Evolutionary conservation across 352 stramenopile species (phyloP).

Genomic region (Phytopythium vexans): DNA sequence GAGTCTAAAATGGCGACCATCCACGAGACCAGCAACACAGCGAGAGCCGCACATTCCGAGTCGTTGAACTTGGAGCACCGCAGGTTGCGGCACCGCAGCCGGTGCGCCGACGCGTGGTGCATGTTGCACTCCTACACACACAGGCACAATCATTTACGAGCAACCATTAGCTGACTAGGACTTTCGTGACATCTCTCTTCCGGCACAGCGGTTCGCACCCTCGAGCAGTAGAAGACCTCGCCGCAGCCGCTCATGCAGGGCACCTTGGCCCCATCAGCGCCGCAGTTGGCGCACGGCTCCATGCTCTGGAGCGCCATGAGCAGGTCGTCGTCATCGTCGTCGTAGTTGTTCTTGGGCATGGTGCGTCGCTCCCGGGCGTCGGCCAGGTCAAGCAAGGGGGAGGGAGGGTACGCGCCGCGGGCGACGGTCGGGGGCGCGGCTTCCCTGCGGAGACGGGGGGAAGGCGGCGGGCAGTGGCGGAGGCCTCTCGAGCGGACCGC

Average conservation of each 20-base stretch:
- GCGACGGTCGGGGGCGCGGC: neutral
- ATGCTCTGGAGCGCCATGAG: constrained; percentile 84
- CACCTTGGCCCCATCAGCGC: constrained; percentile 75
- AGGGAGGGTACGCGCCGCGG: neutral
- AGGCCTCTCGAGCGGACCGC: neutral
- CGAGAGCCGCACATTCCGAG: constrained; percentile 68
- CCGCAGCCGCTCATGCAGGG: constrained; percentile 84
- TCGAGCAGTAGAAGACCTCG: constrained; percentile 87
- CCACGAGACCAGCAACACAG: neutral
- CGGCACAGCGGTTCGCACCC: constrained; percentile 31
- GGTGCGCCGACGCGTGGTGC: constrained; percentile 86
- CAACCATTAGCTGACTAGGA: neutral
- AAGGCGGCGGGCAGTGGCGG: neutral
- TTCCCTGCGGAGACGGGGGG: neutral
- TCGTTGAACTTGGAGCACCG: constrained; percentile 89
- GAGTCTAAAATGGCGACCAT: neutral
- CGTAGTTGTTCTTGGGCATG: constrained; percentile 74
- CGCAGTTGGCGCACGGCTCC: constrained; percentile 85
- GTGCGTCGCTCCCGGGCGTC: neutral
- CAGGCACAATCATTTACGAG: neutral
- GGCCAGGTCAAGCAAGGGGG: neutral
- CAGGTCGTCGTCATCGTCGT: constrained; percentile 85
- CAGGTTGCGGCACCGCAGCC: constrained; percentile 79
- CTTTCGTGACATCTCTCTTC: neutral
- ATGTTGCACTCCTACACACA: constrained; percentile 77